Base-by-base conservation (phyloP, 2,329 filamentous ascomycete species). In the Fusarium hostae region DNA sequence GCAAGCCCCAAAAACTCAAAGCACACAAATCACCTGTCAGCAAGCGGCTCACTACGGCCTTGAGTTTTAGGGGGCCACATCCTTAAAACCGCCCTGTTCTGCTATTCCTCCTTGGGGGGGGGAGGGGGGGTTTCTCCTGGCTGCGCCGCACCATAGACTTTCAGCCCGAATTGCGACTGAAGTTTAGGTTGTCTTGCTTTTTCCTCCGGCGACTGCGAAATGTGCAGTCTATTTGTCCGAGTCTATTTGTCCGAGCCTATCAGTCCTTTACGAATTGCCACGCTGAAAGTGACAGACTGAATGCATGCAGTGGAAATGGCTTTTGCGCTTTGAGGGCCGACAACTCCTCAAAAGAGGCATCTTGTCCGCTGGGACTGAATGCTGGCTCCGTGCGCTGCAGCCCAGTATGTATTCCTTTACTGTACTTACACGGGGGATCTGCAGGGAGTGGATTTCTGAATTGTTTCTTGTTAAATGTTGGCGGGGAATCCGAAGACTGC, bases 1-100 rank as follows among this genome's bases (percentile, higher is more conserved):
- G 62, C 67, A 71, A 43, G 67, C 63, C 63, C 63, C 32, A n/a
- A 16, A 68, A 68, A 68, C 63, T 68, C 43, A 56, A 68, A 68
- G 44, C 45, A 32, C 43, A 71, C 54, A 63, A 57, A 68, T 40
- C 24, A 64, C 35, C 64, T 68, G 57, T 68, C 63, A 68, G 26
- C 48, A 18, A 26, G 41, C 63, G 64, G 62, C 40, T 66, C 63
- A 45, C 54, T 24, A 59, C 34, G 52, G 56, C 13, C 40, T 43
- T 61, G 40, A 47, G 28, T 30, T 35, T 35, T 59, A 52, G 37
- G 32, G 50, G 40, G 41, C 40, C 28, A 66, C 34, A 61, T 26
- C 26, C 51, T 62, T 56, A 64, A 63, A 63, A 35, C 48, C 43
- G 55, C 54, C 48, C 45, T 43, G 28, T 48, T 28, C 45, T 48